Conservation (phyloP, 2,329 filamentous ascomycete species). For the Nemania sp. region DNA sequence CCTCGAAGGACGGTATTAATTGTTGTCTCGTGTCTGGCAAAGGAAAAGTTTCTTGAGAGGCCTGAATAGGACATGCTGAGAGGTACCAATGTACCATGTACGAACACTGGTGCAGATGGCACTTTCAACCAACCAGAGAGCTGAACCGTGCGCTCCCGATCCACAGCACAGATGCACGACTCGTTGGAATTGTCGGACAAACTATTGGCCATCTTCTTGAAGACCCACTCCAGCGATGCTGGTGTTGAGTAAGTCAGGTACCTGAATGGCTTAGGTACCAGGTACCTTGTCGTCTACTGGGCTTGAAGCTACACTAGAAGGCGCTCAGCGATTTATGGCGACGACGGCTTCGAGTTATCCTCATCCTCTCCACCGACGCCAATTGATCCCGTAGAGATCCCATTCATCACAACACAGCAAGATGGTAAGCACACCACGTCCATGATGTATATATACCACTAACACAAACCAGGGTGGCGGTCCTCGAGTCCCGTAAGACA, state of each 20-base stretch:
- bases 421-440: conserved; percentile 54
- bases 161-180: background rate
- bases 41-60: conserved; percentile 41
- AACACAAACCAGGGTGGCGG: conserved; percentile 70
- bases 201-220: conserved; percentile 28
- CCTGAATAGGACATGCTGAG: conserved; percentile 8
- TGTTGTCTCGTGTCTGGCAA: conserved; percentile 37
- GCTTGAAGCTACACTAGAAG: background rate
- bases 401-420: conserved; percentile 46
- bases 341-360: conserved; percentile 19
- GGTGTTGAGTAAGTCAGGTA: no score
- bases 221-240: no score
- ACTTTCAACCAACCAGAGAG: no score
- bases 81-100: background rate
- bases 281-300: no score
- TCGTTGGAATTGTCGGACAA: conserved; percentile 24
- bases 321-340: conserved; percentile 16
- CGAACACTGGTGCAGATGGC: no score
- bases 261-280: background rate
- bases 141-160: conserved; percentile 10
- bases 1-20: conserved; percentile 23
- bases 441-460: conserved; percentile 39
- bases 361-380: conserved; percentile 35
- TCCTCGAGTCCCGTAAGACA: conserved; percentile 63
- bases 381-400: conserved; percentile 39